Evolutionary conservation across 768 basidiomycete genomes (phyloP).

Genomic region (Tephrocybe sp.): DNA sequence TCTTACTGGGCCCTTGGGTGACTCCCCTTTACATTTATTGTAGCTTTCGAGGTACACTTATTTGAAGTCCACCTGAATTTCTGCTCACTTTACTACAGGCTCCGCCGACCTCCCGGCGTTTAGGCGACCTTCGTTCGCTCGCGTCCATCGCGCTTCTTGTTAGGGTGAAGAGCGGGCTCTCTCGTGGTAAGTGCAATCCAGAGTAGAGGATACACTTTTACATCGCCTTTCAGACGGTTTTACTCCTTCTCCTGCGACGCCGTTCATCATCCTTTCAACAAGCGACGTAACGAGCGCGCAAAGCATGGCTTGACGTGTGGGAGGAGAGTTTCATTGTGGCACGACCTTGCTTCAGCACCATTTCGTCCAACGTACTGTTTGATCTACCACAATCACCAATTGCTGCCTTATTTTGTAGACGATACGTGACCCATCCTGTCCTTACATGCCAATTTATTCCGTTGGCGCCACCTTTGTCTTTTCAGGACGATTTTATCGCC

Average conservation of each 20-base stretch:
- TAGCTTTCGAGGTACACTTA: conserved; percentile 11
- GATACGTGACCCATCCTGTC: neutral
- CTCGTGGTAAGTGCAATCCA: conserved; percentile 38
- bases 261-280: conserved; percentile 66
- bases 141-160: conserved; percentile 78
- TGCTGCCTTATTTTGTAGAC: neutral
- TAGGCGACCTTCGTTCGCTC: conserved; percentile 55
- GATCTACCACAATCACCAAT: neutral
- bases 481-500: no score
- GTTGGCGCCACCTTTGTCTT: neutral
- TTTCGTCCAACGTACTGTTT: neutral
- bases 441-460: neutral
- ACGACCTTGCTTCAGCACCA: neutral
- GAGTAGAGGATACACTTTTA: neutral
- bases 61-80: neutral
- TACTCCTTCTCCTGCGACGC: conserved; percentile 43
- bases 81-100: conserved; percentile 16
- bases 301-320: conserved; percentile 69
- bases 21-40: conserved; percentile 2
- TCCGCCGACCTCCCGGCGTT: conserved; percentile 49
- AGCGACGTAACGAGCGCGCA: conserved; percentile 73
- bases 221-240: conserved; percentile 23
- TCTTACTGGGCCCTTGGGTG: neutral
- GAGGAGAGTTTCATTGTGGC: conserved; percentile 39
- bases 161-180: conserved; percentile 59